These are phyloP conservation scores for Cryptococcus sp. DNA, from an alignment of 1,284 basidiomycete species.

Conservation along the genomic window DNA sequence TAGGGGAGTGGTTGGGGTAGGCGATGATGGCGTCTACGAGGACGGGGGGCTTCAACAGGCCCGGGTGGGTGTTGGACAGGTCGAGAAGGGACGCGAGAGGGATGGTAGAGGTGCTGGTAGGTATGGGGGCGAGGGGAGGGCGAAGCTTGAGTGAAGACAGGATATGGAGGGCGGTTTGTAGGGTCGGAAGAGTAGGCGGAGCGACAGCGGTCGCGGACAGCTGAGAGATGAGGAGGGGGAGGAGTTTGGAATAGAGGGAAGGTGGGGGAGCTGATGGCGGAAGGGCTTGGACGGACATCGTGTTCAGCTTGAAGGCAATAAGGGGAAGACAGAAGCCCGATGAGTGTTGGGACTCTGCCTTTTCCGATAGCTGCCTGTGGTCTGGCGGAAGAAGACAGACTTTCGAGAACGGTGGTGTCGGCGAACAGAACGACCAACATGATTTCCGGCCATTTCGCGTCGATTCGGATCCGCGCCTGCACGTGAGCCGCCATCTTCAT, in stretches of 20 bases:
- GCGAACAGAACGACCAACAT: too few species aligned
- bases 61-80: conserved; percentile 7
- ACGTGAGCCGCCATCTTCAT: too few species aligned
- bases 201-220: conserved; percentile 5
- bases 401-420: too few species aligned
- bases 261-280: conserved; percentile 11
- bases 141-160: conserved; percentile 8
- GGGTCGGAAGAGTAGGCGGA: neutral
- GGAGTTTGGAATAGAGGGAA: conserved; percentile 12
- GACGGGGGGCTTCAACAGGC: conserved; percentile 8
- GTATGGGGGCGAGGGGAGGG: neutral
- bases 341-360: too few species aligned
- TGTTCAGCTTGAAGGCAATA: too few species aligned
- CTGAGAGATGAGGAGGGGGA: conserved; percentile 18
- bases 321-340: too few species aligned
- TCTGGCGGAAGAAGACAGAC: too few species aligned
- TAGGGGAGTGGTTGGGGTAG: conserved; percentile 19
- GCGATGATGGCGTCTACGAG: conserved; percentile 24
- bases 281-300: too few species aligned
- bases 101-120: conserved; percentile 7
- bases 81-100: conserved; percentile 14
- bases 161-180: conserved; percentile 14
- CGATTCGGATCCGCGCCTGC: too few species aligned
- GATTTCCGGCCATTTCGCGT: too few species aligned
- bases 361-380: too few species aligned